Evolutionary conservation across 75 land plant genomes (phyloP).

Genomic region (Ceratopteris richardii): DNA sequence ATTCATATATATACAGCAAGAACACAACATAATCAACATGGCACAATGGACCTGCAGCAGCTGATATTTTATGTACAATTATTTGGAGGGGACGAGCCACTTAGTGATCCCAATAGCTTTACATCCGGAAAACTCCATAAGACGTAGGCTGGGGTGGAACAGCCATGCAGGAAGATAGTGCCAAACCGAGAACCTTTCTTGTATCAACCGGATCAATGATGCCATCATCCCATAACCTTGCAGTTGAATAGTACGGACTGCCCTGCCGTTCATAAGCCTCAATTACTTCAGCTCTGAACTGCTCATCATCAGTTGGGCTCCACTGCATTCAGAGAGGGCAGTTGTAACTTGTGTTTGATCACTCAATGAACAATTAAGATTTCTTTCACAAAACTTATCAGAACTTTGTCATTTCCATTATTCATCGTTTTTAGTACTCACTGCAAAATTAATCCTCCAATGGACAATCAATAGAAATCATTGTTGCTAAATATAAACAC

Average conservation of each 20-base stretch:
- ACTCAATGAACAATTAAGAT: neutral
- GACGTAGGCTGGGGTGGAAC: slow-evolving; percentile 46
- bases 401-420: no score
- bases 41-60: no score
- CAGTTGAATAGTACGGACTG: slow-evolving; percentile 84
- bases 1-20: no score
- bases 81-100: no score
- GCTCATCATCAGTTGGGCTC: slow-evolving; percentile 73
- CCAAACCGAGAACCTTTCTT: slow-evolving; percentile 67
- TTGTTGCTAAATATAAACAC: no score
- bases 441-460: no score
- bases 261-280: slow-evolving; percentile 86
- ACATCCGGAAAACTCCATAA: slow-evolving; percentile 95
- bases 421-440: no score
- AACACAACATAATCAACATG: no score
- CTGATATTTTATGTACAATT: no score
- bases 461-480: no score
- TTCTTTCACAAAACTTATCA: no score
- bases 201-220: slow-evolving; percentile 95
- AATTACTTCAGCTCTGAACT: slow-evolving; percentile 61
- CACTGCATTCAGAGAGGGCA: slow-evolving; percentile 42
- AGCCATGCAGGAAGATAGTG: slow-evolving; percentile 63
- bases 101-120: no score
- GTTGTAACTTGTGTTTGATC: neutral
- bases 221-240: slow-evolving; percentile 98